Base-by-base conservation (phyloP, 306 rosid species). In the Dalbergia cochinchinensis region DNA sequence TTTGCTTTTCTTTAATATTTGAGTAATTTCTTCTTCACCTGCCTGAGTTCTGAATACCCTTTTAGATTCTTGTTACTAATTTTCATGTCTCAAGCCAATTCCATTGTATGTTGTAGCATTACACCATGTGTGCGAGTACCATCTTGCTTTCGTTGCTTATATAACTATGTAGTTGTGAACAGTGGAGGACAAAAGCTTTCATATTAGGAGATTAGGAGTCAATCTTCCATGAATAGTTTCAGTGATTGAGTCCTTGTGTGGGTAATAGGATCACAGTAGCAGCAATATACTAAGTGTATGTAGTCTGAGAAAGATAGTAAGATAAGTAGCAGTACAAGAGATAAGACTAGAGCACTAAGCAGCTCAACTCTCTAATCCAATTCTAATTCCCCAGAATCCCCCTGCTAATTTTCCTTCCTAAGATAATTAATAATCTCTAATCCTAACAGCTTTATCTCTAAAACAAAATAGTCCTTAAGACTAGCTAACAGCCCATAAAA, bases 1-100 rank as follows among this genome's bases (percentile, higher is more conserved):
- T 77, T 72, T 81, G 18, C 55, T 60, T 62, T 73, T 53, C 55
- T 66, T 71, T 75, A 66, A 58, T 48, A 18, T 42, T 83, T 35
- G 19, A 58, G 72, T 39, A 33, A 70, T 35, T 44, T 74, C 66
- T 81, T 83, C 33, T 78, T 75, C 62, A 10, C 74, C 44, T 39
- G 10, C 70, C 47, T 67, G 68, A 34, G 37, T 67, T 73, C 45
- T 78, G 11, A 60, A 20, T 42, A 51, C 69, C n/a, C 20, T 60
- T 57, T 11, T 15, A 64, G 73, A 55, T 14, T 42, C 7, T 60
- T 74, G 42, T 73, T 63, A 8, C 78, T 45, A 58, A 26, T 3
- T 60, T 66, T 59, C 65, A 7, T 73, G 7, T 72, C 58, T 65
- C 51, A 58, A 12, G 65, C 69, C 78, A 74, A 22, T 80, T 51